Conservation (phyloP, 2,329 filamentous ascomycete genomes). For the Neofusicoccum kwambonambiense region DNA sequence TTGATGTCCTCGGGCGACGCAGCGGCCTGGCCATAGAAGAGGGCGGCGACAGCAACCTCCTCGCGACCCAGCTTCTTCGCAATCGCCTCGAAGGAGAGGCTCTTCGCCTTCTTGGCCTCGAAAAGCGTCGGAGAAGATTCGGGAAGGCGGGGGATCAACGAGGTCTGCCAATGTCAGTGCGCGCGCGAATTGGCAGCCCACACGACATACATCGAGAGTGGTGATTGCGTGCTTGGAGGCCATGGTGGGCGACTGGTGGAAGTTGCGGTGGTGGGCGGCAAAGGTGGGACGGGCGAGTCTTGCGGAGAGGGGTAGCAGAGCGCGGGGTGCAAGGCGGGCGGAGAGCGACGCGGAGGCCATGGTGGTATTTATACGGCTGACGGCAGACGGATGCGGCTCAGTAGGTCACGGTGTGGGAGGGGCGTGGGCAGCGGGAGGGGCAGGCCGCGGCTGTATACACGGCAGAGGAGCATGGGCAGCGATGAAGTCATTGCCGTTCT, state of each 20-base stretch:
- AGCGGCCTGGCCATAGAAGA: slow-evolving; percentile 86
- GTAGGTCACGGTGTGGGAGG: not conserved
- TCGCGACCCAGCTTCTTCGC: slow-evolving; percentile 70
- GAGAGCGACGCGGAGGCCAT: slow-evolving; percentile 24
- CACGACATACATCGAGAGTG: slow-evolving; percentile 34
- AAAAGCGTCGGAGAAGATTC: slow-evolving; percentile 72
- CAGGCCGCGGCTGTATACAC: not conserved
- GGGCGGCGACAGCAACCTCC: slow-evolving; percentile 79
- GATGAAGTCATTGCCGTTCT: slow-evolving; percentile 12
- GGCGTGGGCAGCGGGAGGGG: not conserved
- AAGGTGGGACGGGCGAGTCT: slow-evolving; percentile 25
- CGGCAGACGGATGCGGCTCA: not conserved
- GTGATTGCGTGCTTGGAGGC: slow-evolving; percentile 34
- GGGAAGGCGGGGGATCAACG: slow-evolving; percentile 68
- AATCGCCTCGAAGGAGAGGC: slow-evolving; percentile 77
- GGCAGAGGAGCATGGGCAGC: not conserved
- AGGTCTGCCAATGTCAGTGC: slow-evolving; percentile 49
- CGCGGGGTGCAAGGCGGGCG: slow-evolving; percentile 30
- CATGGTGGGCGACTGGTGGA: slow-evolving; percentile 33
- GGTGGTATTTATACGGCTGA: not conserved
- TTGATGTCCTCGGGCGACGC: slow-evolving; percentile 68
- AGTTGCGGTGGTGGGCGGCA: slow-evolving; percentile 27
- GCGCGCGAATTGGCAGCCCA: not conserved
- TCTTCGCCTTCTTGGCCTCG: slow-evolving; percentile 72
- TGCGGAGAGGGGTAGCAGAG: slow-evolving; percentile 27